Percentiles rank a stretch among this genome's conserved stretches.
These are phyloP conservation scores for Lepiota subincarnata DNA, from an alignment of 768 basidiomycete species.

Conservation along the genomic window DNA sequence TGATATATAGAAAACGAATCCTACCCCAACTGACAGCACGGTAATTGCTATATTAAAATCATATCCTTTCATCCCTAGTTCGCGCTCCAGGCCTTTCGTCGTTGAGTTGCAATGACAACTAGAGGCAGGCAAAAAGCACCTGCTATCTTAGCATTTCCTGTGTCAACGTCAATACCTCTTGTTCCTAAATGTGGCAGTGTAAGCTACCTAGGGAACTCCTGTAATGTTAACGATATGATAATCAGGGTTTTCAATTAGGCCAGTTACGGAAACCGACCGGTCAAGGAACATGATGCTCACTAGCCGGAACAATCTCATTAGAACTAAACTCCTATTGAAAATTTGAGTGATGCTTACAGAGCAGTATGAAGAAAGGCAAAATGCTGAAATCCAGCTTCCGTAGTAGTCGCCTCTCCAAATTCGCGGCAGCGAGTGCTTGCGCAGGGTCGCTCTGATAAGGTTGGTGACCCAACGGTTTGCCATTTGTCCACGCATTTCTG, in stretches of 20 bases:
- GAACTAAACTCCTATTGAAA: too few species aligned
- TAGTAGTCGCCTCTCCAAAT: constrained; percentile 30
- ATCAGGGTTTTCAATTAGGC: not conserved
- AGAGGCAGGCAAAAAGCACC: constrained; percentile 14
- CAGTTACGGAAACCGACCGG: constrained; percentile 17
- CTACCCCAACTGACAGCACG: constrained; percentile 29
- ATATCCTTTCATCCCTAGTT: constrained; percentile 35
- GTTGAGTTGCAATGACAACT: not conserved
- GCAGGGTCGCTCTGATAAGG: too few species aligned
- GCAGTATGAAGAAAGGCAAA: constrained; percentile 34
- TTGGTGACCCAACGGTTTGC: too few species aligned
- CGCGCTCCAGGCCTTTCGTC: constrained; percentile 30
- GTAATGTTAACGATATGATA: not conserved
- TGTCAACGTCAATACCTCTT: not conserved
- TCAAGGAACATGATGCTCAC: constrained; percentile 29
- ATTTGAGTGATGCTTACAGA: constrained; percentile 28
- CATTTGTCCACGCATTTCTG: too few species aligned
- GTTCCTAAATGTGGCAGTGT: not conserved
- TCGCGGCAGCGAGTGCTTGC: constrained; percentile 8
- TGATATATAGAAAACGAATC: not conserved
- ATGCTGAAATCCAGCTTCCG: constrained; percentile 31
- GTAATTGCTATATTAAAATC: constrained; percentile 40
- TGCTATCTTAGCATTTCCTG: constrained; percentile 22
- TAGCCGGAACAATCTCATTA: not conserved
- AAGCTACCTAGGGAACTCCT: constrained; percentile 20